Evolutionary conservation across 495 filamentous ascomycete species (phyloP).

Genomic region (Xylaria longipes): DNA sequence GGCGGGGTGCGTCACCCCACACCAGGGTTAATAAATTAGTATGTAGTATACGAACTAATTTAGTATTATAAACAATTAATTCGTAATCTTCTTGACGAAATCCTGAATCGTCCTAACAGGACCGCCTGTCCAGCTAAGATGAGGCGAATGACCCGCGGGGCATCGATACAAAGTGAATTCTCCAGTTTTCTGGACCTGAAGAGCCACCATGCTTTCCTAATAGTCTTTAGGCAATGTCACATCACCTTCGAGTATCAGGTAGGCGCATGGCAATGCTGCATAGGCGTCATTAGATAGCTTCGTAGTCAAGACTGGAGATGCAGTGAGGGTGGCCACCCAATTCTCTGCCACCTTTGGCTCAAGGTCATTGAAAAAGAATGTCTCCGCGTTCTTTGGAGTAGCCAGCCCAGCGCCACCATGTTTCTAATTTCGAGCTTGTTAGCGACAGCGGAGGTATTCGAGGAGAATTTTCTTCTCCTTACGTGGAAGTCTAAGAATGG

Average conservation of each 20-base stretch:
- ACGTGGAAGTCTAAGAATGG: conserved; percentile 40
- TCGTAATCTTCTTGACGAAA: conserved; percentile 30
- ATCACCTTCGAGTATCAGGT: conserved; percentile 43
- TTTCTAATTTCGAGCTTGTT: conserved; percentile 31
- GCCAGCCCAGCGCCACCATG: conserved; percentile 32
- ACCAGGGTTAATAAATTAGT: too few relatives aligned
- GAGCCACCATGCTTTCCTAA: conserved; percentile 42
- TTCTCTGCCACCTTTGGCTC: conserved; percentile 29
- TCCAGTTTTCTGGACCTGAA: conserved; percentile 30
- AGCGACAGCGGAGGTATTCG: neutral
- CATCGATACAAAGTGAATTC: conserved; percentile 39
- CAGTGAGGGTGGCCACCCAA: conserved; percentile 27
- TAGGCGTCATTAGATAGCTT: conserved; percentile 45
- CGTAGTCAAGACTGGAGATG: conserved; percentile 34
- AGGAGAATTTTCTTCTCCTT: conserved; percentile 18
- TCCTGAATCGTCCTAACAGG: conserved; percentile 34
- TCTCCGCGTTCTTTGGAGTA: conserved; percentile 29
- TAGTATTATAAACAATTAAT: neutral
- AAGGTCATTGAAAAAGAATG: conserved; percentile 41
- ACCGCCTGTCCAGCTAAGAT: conserved; percentile 39
- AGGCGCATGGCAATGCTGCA: conserved; percentile 42
- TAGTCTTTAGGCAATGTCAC: conserved; percentile 33
- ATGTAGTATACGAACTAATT: too few relatives aligned
- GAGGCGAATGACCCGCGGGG: conserved; percentile 37
- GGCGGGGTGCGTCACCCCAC: too few relatives aligned